Base-by-base conservation (phyloP, 2,329 filamentous ascomycete genomes). In the Trichothecium roseum region DNA sequence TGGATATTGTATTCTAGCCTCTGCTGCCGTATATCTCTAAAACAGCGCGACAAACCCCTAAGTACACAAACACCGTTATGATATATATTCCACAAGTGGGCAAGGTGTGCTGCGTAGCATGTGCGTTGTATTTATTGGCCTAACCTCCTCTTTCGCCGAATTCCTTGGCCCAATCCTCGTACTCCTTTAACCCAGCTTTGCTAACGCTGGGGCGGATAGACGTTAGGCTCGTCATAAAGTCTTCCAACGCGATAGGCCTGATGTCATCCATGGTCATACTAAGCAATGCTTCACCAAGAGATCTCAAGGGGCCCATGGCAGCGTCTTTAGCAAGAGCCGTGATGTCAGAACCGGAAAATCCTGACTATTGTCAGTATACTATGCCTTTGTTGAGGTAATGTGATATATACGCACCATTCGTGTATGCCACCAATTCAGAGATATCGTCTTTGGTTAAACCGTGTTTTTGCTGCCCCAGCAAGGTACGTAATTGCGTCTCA, bases 271-370 rank as follows among this genome's bases (percentile, higher is more conserved):
- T 94, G 0, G 82, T 84, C 69, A 93, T 96, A 45, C 84, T 79
- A 24, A 98, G 68, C 20, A 98, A 64, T 28, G 83, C 85, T 55
- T 96, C 91, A 18, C 91, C 91, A 3, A 96, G 66, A 36, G 86
- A 89, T 22, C 91, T 76, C 10, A 98, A 65, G 1, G 91, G 91
- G 0, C 91, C 89, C 91, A 98, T 98, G 3, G 91, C 91, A 8
- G 91, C 91, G 54, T 98, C 91, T 60, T 98, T 98, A 7, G 91
- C 91, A 8, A 98, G 67, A 2, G 91, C 88, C 16, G 91, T 96
- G 45, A 98, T 94, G 51, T 98, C 91, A 2, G 87, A 94, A 30
- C 91, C 91, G 8, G 87, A 95, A 61, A 94, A 98, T n/a, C 87
- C 88, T 95, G 37, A 10, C 4, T 3, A 20, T 28, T 24, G 20